Evolutionary conservation across 306 rosid species (phyloP), one percentile per base, ranked within the genome.

Genomic region (Prunus mongolica): DNA sequence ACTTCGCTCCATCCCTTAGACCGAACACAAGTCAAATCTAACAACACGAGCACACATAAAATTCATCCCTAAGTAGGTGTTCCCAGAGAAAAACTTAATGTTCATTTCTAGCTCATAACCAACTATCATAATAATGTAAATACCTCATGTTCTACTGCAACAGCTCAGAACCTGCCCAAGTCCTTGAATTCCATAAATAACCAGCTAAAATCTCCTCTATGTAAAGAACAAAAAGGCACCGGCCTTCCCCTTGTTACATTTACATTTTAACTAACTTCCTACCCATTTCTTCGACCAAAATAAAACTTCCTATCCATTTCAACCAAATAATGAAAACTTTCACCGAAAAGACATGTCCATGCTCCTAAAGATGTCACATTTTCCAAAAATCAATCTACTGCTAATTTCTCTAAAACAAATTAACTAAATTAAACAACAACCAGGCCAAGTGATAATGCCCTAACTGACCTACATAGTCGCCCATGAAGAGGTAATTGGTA

Each of bases 401-500:
- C 13, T n/a, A 44, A 76, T 41, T 52, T 20, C 12, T 30, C 41
- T 25, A 22, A 1, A 16, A 45, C 5, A 19, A 34, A 34, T 14
- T 2, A 12, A 75, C 18, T 52, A 14, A 72, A 54, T 65, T 4
- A 51, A 68, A 19, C 55, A 68, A 54, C 4, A 55, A 10, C 18
- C 18, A 67, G 7, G 47, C 5, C 12, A 22, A 7, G 24, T 5
- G 49, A 15, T 16, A 14, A 56, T 56, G 2, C 45, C 63, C 13
- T 1, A 63, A 82, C 85, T 76, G 72, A 82, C 85, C 85, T 77
- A 82, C 85, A 62, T 82, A 82, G 72, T 82, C 85, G 44, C 85
- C 85, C 85, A 82, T 82, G 79, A 82, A 82, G 55, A 82, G 85
- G 72, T 82, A 82, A 62, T 82, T 82, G 34, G 85, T 82, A 71